Base-by-base conservation (phyloP, 768 basidiomycete species). In the Hydnum rufescens region DNA sequence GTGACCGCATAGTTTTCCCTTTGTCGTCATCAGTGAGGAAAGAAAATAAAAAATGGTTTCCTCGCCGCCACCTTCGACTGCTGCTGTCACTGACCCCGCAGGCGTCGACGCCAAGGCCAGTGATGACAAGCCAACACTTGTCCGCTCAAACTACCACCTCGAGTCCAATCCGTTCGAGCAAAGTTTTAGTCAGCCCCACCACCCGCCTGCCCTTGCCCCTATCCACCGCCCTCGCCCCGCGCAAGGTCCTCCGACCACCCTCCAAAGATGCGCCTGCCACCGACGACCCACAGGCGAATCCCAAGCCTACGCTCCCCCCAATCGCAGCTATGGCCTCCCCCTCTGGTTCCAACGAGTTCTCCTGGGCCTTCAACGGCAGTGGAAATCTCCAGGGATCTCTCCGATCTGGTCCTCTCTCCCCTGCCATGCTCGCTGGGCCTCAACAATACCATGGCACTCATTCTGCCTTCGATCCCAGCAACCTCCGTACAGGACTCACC, bases 351-450 rank as follows among this genome's bases (percentile, higher is more conserved):
- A 66, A 66, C 3, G 63, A 69, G 23, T 74, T 74, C 54, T 64
- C 63, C 53, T 78, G 88, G 84, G 73, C 70, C 32, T 78, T 78
- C 39, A 65, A 73, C 13, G 63, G 65, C 25, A 25, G 43, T 22
- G n/a, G 52, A 2, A 71, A 77, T 42, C 67, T 80, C 48, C 66
- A 71, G 42, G 82, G 82, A 64, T 90, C 87, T 2, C 76, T 97
- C 31, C 79, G 93, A 44, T 75, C 90, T 0, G 93, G 92, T 3
- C 93, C 93, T 1, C 79, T 97, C 52, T 89, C 86, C 3, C 93
- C 93, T 29, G 90, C 93, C 52, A 93, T 96, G 87, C 80, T 95
- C 55, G 78, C 86, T 26, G 93, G 84, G 5, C 92, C 89, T 3
- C 79, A 77, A 63, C 60, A 52, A 43, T 28, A 30, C 23, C 8